These are phyloP conservation scores for Phlegmacium glaucopus DNA, from an alignment of 768 basidiomycete genomes.

Conservation along the genomic window DNA sequence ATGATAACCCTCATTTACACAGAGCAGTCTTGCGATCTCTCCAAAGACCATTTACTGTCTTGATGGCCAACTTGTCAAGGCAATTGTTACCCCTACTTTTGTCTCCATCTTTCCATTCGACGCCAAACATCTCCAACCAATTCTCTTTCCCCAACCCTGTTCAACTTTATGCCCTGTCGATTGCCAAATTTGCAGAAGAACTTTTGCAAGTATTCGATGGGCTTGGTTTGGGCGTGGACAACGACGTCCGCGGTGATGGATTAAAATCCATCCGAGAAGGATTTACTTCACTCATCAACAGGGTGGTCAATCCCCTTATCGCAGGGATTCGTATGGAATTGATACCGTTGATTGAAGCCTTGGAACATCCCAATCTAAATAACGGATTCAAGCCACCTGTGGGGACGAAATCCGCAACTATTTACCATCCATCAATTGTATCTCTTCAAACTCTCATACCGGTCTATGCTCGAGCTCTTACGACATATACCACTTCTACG, in stretches of 20 bases:
- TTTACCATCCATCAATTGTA: constrained; percentile 58
- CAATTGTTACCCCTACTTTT: constrained; percentile 65
- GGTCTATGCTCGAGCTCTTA: constrained; percentile 54
- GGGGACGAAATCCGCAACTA: constrained; percentile 27
- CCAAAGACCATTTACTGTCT: constrained; percentile 73
- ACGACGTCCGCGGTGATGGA: constrained; percentile 62
- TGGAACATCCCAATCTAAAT: constrained; percentile 45
- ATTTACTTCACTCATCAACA: constrained; percentile 61
- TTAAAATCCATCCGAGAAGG: constrained; percentile 68
- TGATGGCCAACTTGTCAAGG: constrained; percentile 66
- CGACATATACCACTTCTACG: constrained; percentile 50
- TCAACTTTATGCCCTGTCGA: constrained; percentile 68
- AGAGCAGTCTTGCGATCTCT: constrained; percentile 70
- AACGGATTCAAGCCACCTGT: constrained; percentile 24
- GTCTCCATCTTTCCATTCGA: constrained; percentile 55
- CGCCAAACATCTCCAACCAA: constrained; percentile 48
- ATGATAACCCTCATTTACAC: constrained; percentile 60
- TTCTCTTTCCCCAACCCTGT: constrained; percentile 55
- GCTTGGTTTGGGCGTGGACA: constrained; percentile 57
- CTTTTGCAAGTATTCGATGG: constrained; percentile 69
- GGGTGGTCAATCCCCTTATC: constrained; percentile 65
- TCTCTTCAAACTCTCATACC: constrained; percentile 60
- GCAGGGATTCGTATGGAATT: constrained; percentile 59
- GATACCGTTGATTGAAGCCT: constrained; percentile 54
- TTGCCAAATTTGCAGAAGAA: constrained; percentile 71